These are phyloP conservation scores for Tausonia pullulans DNA, from an alignment of 1,284 basidiomycete genomes.

Conservation along the genomic window DNA sequence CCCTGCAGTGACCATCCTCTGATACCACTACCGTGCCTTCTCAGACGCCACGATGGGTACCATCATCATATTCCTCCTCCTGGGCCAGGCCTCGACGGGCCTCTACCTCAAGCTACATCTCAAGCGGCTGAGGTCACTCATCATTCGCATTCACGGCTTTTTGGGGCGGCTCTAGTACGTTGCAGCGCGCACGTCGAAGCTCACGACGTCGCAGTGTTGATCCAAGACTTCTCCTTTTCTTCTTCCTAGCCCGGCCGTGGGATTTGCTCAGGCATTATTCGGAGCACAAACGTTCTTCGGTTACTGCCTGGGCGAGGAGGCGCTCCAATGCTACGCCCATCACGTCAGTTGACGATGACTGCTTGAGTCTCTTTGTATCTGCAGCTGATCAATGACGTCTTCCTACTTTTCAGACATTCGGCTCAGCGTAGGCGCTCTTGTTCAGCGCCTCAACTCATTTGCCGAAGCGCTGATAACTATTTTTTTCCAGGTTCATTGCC, in stretches of 20 bases:
- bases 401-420: too few species aligned
- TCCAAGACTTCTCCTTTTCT: too few species aligned
- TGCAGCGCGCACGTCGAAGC: too few species aligned
- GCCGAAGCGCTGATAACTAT: background rate
- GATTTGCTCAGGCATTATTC: slow-evolving; percentile 5
- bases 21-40: background rate
- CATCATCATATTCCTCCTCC: slow-evolving; percentile 1
- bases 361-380: background rate
- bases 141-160: slow-evolving; percentile 4
- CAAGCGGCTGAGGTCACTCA: background rate
- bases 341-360: background rate
- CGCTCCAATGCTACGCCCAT: slow-evolving; percentile 14
- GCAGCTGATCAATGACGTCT: background rate
- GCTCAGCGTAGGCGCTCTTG: too few species aligned
- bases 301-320: slow-evolving; percentile 14
- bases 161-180: slow-evolving; percentile 8
- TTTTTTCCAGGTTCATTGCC: slow-evolving; percentile 1
- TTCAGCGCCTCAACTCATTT: too few species aligned
- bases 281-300: slow-evolving; percentile 5
- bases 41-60: background rate
- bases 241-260: background rate
- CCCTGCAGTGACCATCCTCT: background rate
- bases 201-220: too few species aligned
- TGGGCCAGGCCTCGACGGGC: slow-evolving; percentile 1
- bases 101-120: slow-evolving; percentile 14